A percentile compares a stretch with the other conserved stretches of the same genome.
Evolutionary conservation across 2,329 filamentous ascomycete species (phyloP).

Genomic region (Penicillium sp.): DNA sequence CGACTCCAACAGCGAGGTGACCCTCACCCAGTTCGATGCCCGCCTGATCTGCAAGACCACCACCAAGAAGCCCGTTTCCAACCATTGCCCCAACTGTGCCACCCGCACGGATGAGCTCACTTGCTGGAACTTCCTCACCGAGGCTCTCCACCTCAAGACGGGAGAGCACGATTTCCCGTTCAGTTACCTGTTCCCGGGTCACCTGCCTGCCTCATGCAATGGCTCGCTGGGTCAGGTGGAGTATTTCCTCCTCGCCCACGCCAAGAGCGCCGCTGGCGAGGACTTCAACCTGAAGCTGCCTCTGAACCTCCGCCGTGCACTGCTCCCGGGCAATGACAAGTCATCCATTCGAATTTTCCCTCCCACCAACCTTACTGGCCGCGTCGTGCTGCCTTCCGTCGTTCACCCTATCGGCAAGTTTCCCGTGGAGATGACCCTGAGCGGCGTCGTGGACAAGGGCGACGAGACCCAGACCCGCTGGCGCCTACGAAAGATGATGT

Average conservation of each 20-base stretch:
- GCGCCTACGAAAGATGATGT: slow-evolving; percentile 86
- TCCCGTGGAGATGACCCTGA: slow-evolving; percentile 73
- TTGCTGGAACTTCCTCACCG: slow-evolving; percentile 72
- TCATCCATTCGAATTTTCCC: slow-evolving; percentile 93
- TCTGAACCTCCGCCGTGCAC: slow-evolving; percentile 73
- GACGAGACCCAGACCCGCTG: slow-evolving; percentile 72
- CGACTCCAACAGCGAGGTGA: slow-evolving; percentile 59
- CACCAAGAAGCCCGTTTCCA: slow-evolving; percentile 77
- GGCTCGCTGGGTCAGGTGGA: slow-evolving; percentile 69
- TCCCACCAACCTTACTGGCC: slow-evolving; percentile 87
- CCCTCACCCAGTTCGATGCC: slow-evolving; percentile 69
- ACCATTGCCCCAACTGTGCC: slow-evolving; percentile 74
- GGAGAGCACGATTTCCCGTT: slow-evolving; percentile 81
- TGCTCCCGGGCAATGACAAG: slow-evolving; percentile 76
- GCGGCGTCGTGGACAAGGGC: slow-evolving; percentile 75
- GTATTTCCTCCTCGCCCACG: slow-evolving; percentile 72
- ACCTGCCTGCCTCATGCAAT: slow-evolving; percentile 80
- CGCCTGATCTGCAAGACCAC: slow-evolving; percentile 66
- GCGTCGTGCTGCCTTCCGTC: slow-evolving; percentile 75
- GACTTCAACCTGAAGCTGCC: slow-evolving; percentile 64
- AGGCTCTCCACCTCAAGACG: slow-evolving; percentile 43
- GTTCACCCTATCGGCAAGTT: slow-evolving; percentile 84
- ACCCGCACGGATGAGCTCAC: slow-evolving; percentile 70
- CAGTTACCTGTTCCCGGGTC: slow-evolving; percentile 77
- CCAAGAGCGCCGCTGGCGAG: slow-evolving; percentile 59